Evolutionary conservation across 1,284 basidiomycete species (phyloP).

Genomic region (Fomitopsis schrenkii): DNA sequence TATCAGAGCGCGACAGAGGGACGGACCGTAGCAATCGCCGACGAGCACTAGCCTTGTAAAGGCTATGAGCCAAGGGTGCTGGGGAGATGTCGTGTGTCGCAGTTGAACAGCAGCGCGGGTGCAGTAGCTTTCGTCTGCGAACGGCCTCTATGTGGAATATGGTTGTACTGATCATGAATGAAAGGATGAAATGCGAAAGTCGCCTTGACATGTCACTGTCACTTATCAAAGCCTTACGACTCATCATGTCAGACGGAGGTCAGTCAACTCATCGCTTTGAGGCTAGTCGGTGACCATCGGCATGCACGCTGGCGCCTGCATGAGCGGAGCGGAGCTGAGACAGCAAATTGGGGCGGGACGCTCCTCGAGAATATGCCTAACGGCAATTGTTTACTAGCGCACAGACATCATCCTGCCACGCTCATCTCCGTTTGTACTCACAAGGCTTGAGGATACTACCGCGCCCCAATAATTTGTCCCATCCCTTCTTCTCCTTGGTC

Average conservation of each 20-base stretch:
- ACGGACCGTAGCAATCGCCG: conserved; percentile 36
- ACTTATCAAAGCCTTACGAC: neutral
- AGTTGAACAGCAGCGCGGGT: neutral
- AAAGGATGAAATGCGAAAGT: neutral
- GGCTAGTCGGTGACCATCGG: neutral
- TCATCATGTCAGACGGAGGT: neutral
- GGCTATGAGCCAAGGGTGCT: neutral
- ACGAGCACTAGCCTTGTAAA: neutral
- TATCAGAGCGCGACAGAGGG: conserved; percentile 60
- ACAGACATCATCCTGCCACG: neutral
- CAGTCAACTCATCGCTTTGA: neutral
- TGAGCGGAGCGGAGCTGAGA: neutral
- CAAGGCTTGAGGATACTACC: conserved; percentile 83
- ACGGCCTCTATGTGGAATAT: neutral
- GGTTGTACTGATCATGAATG: neutral
- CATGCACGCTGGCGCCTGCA: neutral
- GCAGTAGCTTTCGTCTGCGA: neutral
- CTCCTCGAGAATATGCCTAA: neutral
- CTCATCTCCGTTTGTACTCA: conserved; percentile 92
- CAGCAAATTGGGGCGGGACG: neutral
- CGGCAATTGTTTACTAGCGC: neutral
- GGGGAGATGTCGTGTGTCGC: neutral
- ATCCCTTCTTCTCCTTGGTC: conserved; percentile 53
- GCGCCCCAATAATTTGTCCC: conserved; percentile 55
- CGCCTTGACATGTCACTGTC: neutral